Evolutionary conservation across 1,284 basidiomycete species (phyloP).

Genomic region (Sporisorium sorghi): DNA sequence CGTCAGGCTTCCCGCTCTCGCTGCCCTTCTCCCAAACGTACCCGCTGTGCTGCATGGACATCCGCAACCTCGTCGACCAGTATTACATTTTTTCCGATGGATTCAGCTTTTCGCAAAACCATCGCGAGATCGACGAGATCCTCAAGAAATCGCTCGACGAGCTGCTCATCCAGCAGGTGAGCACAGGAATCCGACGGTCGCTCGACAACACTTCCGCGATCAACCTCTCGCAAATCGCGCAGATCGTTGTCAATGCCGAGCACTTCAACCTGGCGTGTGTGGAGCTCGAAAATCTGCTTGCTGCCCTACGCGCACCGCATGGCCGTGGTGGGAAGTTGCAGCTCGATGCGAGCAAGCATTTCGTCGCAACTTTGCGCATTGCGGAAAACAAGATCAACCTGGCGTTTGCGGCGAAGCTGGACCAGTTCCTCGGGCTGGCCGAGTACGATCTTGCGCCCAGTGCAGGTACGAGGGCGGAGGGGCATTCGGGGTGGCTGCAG

Average conservation of each 20-base stretch:
- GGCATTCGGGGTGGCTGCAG: conserved; percentile 89
- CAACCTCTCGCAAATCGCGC: conserved; percentile 91
- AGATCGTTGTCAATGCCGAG: conserved; percentile 92
- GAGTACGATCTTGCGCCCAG: conserved; percentile 97
- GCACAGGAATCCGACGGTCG: conserved; percentile 79
- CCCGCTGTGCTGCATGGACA: conserved; percentile 94
- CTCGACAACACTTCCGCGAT: conserved; percentile 74
- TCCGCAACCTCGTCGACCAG: conserved; percentile 90
- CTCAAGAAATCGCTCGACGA: conserved; percentile 90
- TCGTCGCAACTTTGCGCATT: conserved; percentile 77
- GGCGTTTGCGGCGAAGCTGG: conserved; percentile 90
- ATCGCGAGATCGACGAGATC: conserved; percentile 90
- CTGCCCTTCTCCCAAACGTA: conserved; percentile 96
- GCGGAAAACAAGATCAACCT: conserved; percentile 83
- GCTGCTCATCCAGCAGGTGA: conserved; percentile 84
- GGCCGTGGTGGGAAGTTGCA: conserved; percentile 80
- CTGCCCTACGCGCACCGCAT: conserved; percentile 77
- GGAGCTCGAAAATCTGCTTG: conserved; percentile 88
- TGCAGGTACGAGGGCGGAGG: neutral
- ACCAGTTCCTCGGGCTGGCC: conserved; percentile 92
- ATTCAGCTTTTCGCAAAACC: conserved; percentile 77
- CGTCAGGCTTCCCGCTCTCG: conserved; percentile 76
- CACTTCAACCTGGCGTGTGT: conserved; percentile 88
- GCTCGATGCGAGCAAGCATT: conserved; percentile 77
- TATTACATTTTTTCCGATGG: conserved; percentile 98